Evolutionary conservation across 1,284 basidiomycete species (phyloP), one percentile per base, ranked within the genome.

Genomic region (Austroboletus novae-zelandiae): DNA sequence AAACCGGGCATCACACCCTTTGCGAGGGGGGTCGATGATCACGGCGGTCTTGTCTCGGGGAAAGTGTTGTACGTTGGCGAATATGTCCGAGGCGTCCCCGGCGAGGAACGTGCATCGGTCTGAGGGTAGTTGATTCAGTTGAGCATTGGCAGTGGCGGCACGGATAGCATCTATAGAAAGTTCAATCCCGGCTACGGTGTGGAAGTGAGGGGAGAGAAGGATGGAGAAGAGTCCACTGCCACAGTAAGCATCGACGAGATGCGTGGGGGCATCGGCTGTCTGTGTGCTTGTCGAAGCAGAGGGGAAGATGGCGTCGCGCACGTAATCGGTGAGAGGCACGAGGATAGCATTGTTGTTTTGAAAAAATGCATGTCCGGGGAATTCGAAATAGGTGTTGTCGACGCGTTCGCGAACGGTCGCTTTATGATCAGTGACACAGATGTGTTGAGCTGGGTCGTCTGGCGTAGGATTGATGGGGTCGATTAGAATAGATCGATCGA

Each of bases 261-360:
- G 91, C 0, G 89, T 91, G 2, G 87, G 84, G 2, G 48, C 43
- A 44, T 35, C 36, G n/a, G n/a, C n/a, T 44, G 48, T 44, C 40
- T 20, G 51, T 35, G 5, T 23, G 6, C 23, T 32, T 7, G 20
- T 48, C 7, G 17, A 18, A 13, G 54, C 1, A 8, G 65, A 54
- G 9, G 72, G 75, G 63, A 89, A 84, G 61, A 94, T 84, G 42
- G 87, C 83, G 37, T 86, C 77, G 48, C 81, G 80, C 50, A 97
- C 91, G 70, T 95, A 94, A 52, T 81, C 70, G 9, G 92, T 89
- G 44, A 99, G 79, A 0, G 90, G 84, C 9, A 86, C 76, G 15
- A 99, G 83, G 47, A 98, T 91, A 17, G 89, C 86, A 66, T 96
- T 96, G 77, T 99, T 99, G 77, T 98, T 98, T 68, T 99, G 96